phyloP scores from a whole-genome alignment of 805 yeast species.

The Candida rishiriensis region DNA sequence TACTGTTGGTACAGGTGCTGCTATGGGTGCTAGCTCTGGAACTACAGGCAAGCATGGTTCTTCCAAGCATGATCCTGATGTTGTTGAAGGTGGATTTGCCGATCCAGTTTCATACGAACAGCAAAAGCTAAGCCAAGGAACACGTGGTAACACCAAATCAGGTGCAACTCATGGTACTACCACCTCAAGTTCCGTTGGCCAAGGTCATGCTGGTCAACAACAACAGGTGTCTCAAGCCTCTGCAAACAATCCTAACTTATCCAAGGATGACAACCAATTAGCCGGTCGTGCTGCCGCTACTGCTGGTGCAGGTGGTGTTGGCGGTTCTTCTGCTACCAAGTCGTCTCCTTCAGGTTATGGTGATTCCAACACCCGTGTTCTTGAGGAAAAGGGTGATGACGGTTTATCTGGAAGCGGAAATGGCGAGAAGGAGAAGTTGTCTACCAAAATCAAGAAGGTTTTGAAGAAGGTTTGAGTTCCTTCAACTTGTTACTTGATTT shows the following conservation, averaged over 20 bases:
- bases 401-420: background rate
- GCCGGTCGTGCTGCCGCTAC: constrained; percentile 17
- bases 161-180: too few relatives aligned
- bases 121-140: too few relatives aligned
- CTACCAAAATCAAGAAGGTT: constrained; percentile 15
- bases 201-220: background rate
- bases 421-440: constrained; percentile 13
- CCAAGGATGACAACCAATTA: constrained; percentile 13
- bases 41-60: background rate
- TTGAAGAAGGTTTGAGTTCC: constrained; percentile 4
- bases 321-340: background rate
- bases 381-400: constrained; percentile 7
- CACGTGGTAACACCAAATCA: too few relatives aligned
- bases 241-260: constrained; percentile 11
- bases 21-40: background rate
- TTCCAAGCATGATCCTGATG: background rate
- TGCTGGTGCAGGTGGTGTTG: constrained; percentile 6
- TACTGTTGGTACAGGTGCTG: background rate
- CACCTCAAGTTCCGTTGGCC: too few relatives aligned
- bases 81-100: too few relatives aligned
- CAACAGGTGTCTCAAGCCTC: background rate
- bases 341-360: background rate
- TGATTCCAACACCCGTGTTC: constrained; percentile 5
- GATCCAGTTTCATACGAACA: too few relatives aligned
- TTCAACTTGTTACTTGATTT: background rate